Evolutionary conservation across 768 basidiomycete genomes (phyloP), one percentile per base, ranked within the genome.

Genomic region (Hemileccinum impolitum): DNA sequence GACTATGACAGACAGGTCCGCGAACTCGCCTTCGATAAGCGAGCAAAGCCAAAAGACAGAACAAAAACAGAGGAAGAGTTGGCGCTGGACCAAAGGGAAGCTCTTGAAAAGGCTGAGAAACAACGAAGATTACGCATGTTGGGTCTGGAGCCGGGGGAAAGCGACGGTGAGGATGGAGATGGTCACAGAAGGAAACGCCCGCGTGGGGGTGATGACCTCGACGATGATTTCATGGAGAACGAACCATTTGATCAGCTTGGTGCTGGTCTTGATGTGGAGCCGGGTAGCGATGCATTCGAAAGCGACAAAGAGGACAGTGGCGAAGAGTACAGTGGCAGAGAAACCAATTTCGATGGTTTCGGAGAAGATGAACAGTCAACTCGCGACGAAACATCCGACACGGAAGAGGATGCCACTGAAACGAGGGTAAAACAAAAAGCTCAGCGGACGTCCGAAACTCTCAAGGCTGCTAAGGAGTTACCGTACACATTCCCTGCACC

Each of bases 21-120:
- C 15, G 90, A 94, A 57, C 81, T 98, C 34, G 94, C 87, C 0
- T 95, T 94, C 60, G 96, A 98, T 50, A 83, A 89, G 58, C 81
- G 96, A 1, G 89, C 96, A 3, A 90, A 94, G 54, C 89, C 96
- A 1, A 96, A 92, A 63, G 90, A 99, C 65, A 73, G 96, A 47
- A 94, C 91, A 25, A 97, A 96, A 72, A 97, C 94, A 0, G 95
- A 96, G 59, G 93, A 97, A 59, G 96, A 99, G 61, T 60, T 93
- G 25, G 94, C 94, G 5, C 51, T 87, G 52, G 93, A 95, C 53
- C 90, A 88, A 61, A 94, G 91, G 59, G 88, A 90, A 56, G 76
- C 80, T 5, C 68, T 99, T 46, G 89, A 94, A 69, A 86, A 84
- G 66, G 90, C 90, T 1, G 96, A 99, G 70, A 75, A 78, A 58